Conservation (phyloP, 352 stramenopile genomes). For the Phytophthora ramorum region DNA sequence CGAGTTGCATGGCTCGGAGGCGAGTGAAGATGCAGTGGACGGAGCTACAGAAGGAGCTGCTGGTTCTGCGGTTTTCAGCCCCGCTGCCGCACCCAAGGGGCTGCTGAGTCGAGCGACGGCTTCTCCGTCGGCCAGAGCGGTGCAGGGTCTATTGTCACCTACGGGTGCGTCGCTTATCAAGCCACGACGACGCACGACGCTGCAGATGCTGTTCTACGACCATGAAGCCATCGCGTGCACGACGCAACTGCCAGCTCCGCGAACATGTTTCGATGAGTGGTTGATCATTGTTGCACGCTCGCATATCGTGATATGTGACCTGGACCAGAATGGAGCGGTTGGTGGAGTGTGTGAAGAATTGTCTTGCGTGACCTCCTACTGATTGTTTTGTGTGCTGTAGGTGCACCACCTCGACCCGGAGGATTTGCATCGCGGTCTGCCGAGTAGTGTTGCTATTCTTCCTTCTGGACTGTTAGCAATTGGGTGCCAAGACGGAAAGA, state of each 20-base stretch:
- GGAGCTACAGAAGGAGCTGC: slow-evolving; percentile 1
- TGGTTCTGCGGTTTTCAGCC: slow-evolving; percentile 7
- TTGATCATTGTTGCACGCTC: slow-evolving; percentile 65
- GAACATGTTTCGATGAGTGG: slow-evolving; percentile 77
- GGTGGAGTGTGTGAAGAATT: neutral
- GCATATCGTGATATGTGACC: slow-evolving; percentile 74
- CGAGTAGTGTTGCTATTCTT: slow-evolving; percentile 67
- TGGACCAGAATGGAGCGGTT: slow-evolving; percentile 70
- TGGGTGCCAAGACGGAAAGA: slow-evolving; percentile 78
- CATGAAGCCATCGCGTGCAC: slow-evolving; percentile 64
- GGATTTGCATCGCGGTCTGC: slow-evolving; percentile 66
- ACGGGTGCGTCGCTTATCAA: slow-evolving; percentile 53
- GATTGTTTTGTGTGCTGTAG: slow-evolving; percentile 9
- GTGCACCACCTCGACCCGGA: slow-evolving; percentile 47
- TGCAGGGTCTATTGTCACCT: slow-evolving; percentile 35
- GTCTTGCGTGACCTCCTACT: neutral
- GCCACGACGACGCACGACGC: slow-evolving; percentile 42
- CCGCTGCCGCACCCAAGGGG: slow-evolving; percentile 35
- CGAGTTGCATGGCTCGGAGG: slow-evolving; percentile 17
- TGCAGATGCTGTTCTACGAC: slow-evolving; percentile 81
- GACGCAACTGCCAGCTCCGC: slow-evolving; percentile 47
- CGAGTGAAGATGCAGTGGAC: slow-evolving; percentile 16
- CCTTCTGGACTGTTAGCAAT: slow-evolving; percentile 72
- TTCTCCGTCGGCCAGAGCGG: slow-evolving; percentile 47
- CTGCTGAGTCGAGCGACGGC: slow-evolving; percentile 47